Evolutionary conservation across 495 filamentous ascomycete genomes (phyloP).

Genomic region (Penicillium pulvis): DNA sequence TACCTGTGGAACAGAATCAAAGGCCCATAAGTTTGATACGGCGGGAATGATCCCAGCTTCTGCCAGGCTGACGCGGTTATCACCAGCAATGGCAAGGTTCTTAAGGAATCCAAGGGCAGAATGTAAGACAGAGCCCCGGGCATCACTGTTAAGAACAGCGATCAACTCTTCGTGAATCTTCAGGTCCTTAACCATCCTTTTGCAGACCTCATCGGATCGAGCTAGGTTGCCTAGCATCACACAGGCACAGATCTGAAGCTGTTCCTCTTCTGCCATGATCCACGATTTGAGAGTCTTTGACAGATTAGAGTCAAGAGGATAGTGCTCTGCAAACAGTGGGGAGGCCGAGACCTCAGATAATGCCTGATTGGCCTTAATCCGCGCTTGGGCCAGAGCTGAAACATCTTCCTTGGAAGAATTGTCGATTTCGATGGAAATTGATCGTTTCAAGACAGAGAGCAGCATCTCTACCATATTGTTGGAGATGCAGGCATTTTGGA

Average conservation of each 20-base stretch:
- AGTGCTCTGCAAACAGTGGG: slow-evolving; percentile 53
- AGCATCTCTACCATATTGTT: slow-evolving; percentile 35
- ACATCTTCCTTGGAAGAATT: slow-evolving; percentile 47
- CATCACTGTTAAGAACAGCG: slow-evolving; percentile 48
- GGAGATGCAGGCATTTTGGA: slow-evolving; percentile 43
- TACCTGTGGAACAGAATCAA: slow-evolving; percentile 64
- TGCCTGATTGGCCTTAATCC: slow-evolving; percentile 55
- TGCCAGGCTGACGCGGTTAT: slow-evolving; percentile 63
- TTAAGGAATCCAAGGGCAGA: slow-evolving; percentile 74
- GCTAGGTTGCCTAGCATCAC: slow-evolving; percentile 77
- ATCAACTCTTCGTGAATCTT: slow-evolving; percentile 59
- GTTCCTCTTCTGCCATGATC: slow-evolving; percentile 50
- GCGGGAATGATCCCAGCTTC: slow-evolving; percentile 51
- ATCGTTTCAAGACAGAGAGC: slow-evolving; percentile 36
- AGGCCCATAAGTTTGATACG: slow-evolving; percentile 62
- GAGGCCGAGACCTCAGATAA: slow-evolving; percentile 66
- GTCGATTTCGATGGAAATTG: slow-evolving; percentile 31
- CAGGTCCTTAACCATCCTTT: slow-evolving; percentile 53
- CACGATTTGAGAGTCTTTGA: slow-evolving; percentile 56
- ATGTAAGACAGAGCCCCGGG: slow-evolving; percentile 60
- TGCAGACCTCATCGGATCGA: slow-evolving; percentile 66
- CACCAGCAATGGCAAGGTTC: slow-evolving; percentile 70
- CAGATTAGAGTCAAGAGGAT: slow-evolving; percentile 51
- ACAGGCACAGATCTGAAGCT: slow-evolving; percentile 73
- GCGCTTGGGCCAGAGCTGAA: slow-evolving; percentile 54